Evolutionary conservation across 169 alveolate species (phyloP), one percentile per base, ranked within the genome.

Genomic region (Amoebophrya sp.): DNA sequence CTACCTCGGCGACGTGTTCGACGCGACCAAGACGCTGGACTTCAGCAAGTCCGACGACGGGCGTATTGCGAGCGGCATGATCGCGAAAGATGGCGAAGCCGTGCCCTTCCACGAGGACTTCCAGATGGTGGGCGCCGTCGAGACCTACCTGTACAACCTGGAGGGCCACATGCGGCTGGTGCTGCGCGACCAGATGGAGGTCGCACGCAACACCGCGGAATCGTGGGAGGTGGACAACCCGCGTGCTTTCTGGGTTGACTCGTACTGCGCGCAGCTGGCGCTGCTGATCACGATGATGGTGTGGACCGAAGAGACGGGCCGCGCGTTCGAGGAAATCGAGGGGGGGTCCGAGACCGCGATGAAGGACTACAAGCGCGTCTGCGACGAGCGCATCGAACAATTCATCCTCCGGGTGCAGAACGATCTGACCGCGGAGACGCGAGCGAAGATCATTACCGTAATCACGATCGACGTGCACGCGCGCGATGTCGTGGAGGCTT

Each of bases 391-490:
- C 89, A 96, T 97, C 88, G 96, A 96, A 45, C 94, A 95, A 88
- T 95, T 97, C 88, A 97, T 97, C 92, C 97, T 96, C 40, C 95
- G 97, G 92, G 98, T 97, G 18, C 95, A 96, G 91, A 94, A 95
- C 93, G 91, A 42, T 29, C 92, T 92, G 0, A 5, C 48, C 20
- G 23, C 5, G 38, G 90, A 48, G 50, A 34, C 31, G 4, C 70
- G 91, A n/a, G 45, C 96, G 48, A 96, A 97, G 94, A 96, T 97
- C 92, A 96, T 97, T 92, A 97, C 98, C 41, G 95, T 97, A 92
- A 97, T 97, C 92, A 97, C 98, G n/a, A 95, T 97, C 93, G 99
- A 97, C 93, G 99, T 97, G 92, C 99, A 97, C 92, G 97, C 97
- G 39, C 94, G 99, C 91, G 99, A 97, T 93, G 98, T 96, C 40